These are phyloP conservation scores for Rubroboletus satanas DNA, from an alignment of 768 basidiomycete species.

Conservation along the genomic window DNA sequence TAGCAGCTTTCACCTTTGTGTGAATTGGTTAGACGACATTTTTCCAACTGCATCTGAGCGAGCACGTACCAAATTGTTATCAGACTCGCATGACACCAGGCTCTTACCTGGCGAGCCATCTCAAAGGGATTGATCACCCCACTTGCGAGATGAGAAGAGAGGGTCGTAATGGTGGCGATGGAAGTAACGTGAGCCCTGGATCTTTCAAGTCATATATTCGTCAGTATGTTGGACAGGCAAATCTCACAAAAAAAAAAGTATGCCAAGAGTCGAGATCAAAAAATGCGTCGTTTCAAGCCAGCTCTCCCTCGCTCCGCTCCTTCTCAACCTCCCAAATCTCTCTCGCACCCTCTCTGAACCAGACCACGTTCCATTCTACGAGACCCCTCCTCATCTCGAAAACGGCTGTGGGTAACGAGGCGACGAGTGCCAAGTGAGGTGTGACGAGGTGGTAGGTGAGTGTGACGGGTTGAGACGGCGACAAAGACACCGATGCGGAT, in stretches of 20 bases:
- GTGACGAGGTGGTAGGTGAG: constrained; percentile 82
- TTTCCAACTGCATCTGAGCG: background rate
- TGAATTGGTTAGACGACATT: background rate
- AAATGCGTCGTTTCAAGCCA: background rate
- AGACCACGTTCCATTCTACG: constrained; percentile 84
- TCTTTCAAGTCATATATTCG: background rate
- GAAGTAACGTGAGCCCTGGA: background rate
- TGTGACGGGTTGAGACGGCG: constrained; percentile 60
- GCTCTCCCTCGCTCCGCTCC: constrained; percentile 37
- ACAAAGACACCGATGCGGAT: constrained; percentile 60
- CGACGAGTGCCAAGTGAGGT: constrained; percentile 64
- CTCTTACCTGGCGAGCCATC: background rate
- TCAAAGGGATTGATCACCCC: background rate
- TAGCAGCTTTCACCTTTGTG: background rate
- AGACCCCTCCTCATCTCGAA: constrained; percentile 71
- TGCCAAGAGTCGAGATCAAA: background rate
- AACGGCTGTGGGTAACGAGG: constrained; percentile 67
- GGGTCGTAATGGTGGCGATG: background rate
- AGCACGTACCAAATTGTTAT: background rate
- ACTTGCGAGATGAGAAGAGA: background rate
- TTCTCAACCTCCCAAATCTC: constrained; percentile 78
- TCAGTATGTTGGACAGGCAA: background rate
- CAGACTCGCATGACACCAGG: background rate
- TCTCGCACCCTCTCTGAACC: constrained; percentile 77
- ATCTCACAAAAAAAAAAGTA: background rate